phyloP scores from a whole-genome alignment of 768 basidiomycete genomes.

The Lentinula sp. region DNA sequence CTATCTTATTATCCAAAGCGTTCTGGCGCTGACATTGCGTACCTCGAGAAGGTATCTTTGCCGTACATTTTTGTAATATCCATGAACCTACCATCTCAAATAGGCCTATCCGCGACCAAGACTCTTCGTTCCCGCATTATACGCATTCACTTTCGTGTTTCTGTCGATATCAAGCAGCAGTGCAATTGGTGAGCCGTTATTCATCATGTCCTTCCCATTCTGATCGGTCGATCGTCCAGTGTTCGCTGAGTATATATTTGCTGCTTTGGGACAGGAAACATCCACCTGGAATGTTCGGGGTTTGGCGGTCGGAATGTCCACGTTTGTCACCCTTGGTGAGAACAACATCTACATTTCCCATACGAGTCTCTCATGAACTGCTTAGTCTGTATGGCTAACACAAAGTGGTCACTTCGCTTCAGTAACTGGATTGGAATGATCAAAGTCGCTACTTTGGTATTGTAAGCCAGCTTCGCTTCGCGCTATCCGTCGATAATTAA shows the following conservation, averaged over 20 bases:
- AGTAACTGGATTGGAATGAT: conserved; percentile 27
- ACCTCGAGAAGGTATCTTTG: conserved; percentile 31
- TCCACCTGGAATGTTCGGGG: conserved; percentile 29
- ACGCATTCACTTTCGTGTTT: conserved; percentile 34
- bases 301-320: conserved; percentile 27
- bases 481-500: not conserved
- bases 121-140: conserved; percentile 35
- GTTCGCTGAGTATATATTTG: conserved; percentile 29
- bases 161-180: conserved; percentile 32
- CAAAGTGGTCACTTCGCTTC: conserved; percentile 31
- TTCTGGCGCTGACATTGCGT: conserved; percentile 44
- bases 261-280: conserved; percentile 22
- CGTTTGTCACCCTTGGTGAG: conserved; percentile 23
- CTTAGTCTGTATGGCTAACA: conserved; percentile 24
- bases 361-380: conserved; percentile 1
- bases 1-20: conserved; percentile 42
- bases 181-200: conserved; percentile 24
- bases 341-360: not conserved
- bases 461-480: conserved; percentile 14
- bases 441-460: conserved; percentile 25
- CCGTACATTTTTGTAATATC: not conserved
- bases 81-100: conserved; percentile 4
- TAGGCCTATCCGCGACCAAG: conserved; percentile 37
- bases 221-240: conserved; percentile 20
- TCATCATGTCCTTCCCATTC: not conserved